Evolutionary conservation across 2,329 filamentous ascomycete species (phyloP), one percentile per base, ranked within the genome.

Genomic region (Ophiocordyceps polyrhachis-furcata): DNA sequence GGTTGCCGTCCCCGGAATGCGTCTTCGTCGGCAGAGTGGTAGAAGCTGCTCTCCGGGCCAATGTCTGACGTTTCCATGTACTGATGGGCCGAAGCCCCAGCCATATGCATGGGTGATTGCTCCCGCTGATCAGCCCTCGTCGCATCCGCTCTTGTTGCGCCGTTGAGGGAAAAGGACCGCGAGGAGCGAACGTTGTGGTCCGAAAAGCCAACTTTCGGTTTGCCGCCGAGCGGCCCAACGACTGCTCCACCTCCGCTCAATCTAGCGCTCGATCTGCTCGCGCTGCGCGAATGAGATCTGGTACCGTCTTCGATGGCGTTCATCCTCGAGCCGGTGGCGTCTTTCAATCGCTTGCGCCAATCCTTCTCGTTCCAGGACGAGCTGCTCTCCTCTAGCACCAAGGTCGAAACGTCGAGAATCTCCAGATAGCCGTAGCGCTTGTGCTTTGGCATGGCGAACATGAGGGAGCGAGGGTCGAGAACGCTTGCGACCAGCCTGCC

Each of bases 391-490:
- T 81, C 80, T 49, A 83, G 71, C 49, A 98, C 87, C 40, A 96
- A 66, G 44, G 73, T 73, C 4, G 81, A 79, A 15, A 96, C 84
- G 57, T 98, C 91, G 46, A 88, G 64, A 32, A 87, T 78, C 55
- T 96, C 91, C 23, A 98, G 65, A 55, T 96, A 96, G 0, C 89
- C 88, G 55, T 93, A 93, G 50, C 83, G 75, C 44, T 80, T 78
- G 53, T 91, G 79, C 53, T 83, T 85, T 0, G 91, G 89, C 80
- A 98, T 93, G 6, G 88, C 91, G 60, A 96, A 98, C 91, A 98
- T 98, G 51, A 98, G 70, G 46, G 91, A 93, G 41, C 86, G 77
- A 4, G 83, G 70, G 61, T 96, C 88, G 41, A 88, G 73, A 0
- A 83, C 81, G 56, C 93, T 93, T 3, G 91, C 86, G 31, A 94